These are phyloP conservation scores for Leccinum subgranulosum DNA, from an alignment of 768 basidiomycete genomes.

Conservation along the genomic window DNA sequence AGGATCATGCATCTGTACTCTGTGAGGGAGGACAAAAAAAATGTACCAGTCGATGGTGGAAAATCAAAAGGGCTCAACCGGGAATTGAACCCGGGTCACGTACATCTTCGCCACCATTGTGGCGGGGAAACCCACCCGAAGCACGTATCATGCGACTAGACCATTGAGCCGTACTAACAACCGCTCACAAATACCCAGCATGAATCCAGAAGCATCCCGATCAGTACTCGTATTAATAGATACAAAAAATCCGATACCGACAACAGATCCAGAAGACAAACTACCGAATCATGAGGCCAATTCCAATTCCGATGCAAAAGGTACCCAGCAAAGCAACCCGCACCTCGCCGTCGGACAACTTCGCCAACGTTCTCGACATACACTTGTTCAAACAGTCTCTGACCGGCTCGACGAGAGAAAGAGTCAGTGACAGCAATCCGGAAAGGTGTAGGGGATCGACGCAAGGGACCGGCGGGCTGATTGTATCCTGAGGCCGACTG, in stretches of 20 bases:
- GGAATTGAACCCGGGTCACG: constrained; percentile 38
- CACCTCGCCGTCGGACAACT: constrained; percentile 26
- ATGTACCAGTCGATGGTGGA: neutral
- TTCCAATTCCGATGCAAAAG: constrained; percentile 44
- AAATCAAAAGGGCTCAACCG: constrained; percentile 24
- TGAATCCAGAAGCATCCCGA: neutral
- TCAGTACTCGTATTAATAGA: neutral
- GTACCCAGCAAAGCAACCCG: constrained; percentile 38
- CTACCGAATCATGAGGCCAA: constrained; percentile 37
- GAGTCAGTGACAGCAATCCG: constrained; percentile 55
- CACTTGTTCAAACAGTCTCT: constrained; percentile 25
- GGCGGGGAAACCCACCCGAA: constrained; percentile 30
- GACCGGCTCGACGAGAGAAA: constrained; percentile 56
- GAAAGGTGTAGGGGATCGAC: constrained; percentile 70
- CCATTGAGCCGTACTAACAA: constrained; percentile 33
- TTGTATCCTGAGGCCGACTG: constrained; percentile 9
- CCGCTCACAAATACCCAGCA: neutral
- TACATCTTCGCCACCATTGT: constrained; percentile 24
- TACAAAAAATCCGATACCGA: neutral
- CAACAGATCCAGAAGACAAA: neutral
- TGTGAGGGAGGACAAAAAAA: neutral
- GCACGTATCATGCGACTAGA: constrained; percentile 38
- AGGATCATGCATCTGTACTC: neutral
- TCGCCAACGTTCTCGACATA: constrained; percentile 22
- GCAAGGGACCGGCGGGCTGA: constrained; percentile 22